Base-by-base conservation (phyloP, 768 basidiomycete species). In the Boletus subcaerulescens region DNA sequence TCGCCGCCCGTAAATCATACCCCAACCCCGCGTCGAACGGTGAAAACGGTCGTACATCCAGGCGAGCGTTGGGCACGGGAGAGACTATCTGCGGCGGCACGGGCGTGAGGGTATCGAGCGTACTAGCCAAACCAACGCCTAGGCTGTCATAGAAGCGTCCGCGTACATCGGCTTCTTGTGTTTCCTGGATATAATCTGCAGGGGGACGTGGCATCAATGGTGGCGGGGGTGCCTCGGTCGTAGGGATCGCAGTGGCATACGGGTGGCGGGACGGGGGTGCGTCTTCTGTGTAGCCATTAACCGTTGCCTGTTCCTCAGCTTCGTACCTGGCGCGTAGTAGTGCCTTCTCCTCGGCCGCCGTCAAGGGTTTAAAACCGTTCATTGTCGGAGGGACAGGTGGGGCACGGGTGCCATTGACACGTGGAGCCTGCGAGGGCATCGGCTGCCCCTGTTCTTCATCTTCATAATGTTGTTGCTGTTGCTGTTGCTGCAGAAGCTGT, bases 291-390 rank as follows among this genome's bases (percentile, higher is more conserved):
- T 67, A 20, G 9, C 68, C 75, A 45, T 74, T 74, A 0, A 54
- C 46, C 18, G 54, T 55, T 10, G 20, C 36, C 17, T 58, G 70
- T 32, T 87, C 81, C 60, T 84, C 80, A 1, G 77, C 79, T 26
- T 81, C 87, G 59, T 81, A 89, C 66, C 77, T 80, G 5, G 86
- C 85, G 36, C 73, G 76, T 12, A 92, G 67, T 53, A 81, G 67
- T 20, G 86, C 87, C 73, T 93, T 92, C 71, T 93, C 91, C 61
- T 92, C 89, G 0, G 82, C 84, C 3, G 91, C 90, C 2, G 85
- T 85, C 48, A 91, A 70, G 18, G 73, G 71, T 18, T 60, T 67
- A 24, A 57, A 58, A 8, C 68, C 61, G 36, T 63, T 60, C 20
- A 61, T 11, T 10, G 53, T 61, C 10, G 72, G 61, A 5, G 71